Percentiles rank a stretch among this genome's conserved stretches.
Evolutionary conservation across 352 stramenopile species (phyloP).

Genomic region (Phytophthora brassicae): DNA sequence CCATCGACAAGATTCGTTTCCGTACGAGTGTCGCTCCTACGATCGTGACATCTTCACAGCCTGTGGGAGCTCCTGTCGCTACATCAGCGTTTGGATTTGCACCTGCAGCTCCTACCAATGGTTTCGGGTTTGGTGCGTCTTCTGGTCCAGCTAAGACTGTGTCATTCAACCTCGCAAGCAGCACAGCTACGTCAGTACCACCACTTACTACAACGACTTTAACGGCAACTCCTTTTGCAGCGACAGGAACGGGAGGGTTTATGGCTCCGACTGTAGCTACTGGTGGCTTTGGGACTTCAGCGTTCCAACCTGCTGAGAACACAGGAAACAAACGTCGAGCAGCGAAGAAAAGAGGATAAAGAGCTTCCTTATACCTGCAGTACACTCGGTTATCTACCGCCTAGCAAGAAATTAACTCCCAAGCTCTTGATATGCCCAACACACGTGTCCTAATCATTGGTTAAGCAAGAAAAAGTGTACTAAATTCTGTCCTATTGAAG

Average conservation of each 20-base stretch:
- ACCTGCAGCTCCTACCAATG: conserved; percentile 21
- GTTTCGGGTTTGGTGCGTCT: conserved; percentile 44
- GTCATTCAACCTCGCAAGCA: conserved; percentile 54
- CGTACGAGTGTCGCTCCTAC: conserved; percentile 70
- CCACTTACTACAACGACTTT: conserved; percentile 23
- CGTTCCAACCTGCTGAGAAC: conserved; percentile 38
- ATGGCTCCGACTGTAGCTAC: conserved; percentile 33
- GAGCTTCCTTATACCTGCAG: not conserved
- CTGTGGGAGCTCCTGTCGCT: conserved; percentile 18
- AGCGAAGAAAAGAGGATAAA: conserved; percentile 55
- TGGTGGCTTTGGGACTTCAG: conserved; percentile 52
- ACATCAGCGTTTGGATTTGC: conserved; percentile 49
- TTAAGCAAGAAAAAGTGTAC: too few relatives aligned
- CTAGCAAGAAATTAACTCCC: not conserved
- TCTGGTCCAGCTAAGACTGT: conserved; percentile 58
- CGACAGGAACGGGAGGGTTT: conserved; percentile 33
- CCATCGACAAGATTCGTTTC: conserved; percentile 81
- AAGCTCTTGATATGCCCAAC: too few relatives aligned
- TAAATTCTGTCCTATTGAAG: conserved; percentile 37
- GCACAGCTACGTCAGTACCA: conserved; percentile 29
- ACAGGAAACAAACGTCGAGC: conserved; percentile 42
- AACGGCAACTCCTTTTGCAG: conserved; percentile 23
- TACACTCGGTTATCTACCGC: not conserved
- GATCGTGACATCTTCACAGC: conserved; percentile 44
- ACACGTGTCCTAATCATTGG: too few relatives aligned